Conservation (phyloP, 441 rosid genomes). For the Pelargonium australe region DNA sequence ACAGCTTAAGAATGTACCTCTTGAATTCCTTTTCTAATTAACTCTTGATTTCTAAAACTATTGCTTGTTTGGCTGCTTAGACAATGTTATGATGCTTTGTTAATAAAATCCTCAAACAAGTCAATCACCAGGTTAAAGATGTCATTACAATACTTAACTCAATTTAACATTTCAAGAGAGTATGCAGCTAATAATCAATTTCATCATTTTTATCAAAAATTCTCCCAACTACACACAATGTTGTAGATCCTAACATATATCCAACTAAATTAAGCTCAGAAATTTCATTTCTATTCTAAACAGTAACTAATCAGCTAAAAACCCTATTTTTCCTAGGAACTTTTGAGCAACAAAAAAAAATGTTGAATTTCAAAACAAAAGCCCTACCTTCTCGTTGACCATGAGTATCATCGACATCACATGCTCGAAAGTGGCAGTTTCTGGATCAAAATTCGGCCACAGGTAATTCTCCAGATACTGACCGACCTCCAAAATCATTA, state of each 20-base stretch:
- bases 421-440: slow-evolving; percentile 81
- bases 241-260: neutral
- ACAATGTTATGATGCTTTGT: too few relatives aligned
- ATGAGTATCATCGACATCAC: slow-evolving; percentile 96
- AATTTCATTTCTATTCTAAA: neutral
- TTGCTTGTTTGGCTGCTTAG: neutral
- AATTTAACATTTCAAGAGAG: neutral
- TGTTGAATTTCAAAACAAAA: neutral
- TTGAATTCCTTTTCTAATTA: neutral
- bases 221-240: neutral
- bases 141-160: too few relatives aligned
- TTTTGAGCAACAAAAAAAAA: neutral
- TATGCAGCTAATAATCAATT: neutral
- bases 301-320: neutral
- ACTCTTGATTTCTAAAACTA: neutral
- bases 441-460: slow-evolving; percentile 88
- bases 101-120: neutral
- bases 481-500: slow-evolving; percentile 93
- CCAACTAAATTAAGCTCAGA: neutral
- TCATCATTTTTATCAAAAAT: neutral
- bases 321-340: neutral
- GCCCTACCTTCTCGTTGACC: slow-evolving; percentile 88
- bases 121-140: neutral
- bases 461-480: slow-evolving; percentile 94
- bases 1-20: neutral